These are phyloP conservation scores for Fusarium sublunatum DNA, from an alignment of 2,329 filamentous ascomycete genomes.

Conservation along the genomic window DNA sequence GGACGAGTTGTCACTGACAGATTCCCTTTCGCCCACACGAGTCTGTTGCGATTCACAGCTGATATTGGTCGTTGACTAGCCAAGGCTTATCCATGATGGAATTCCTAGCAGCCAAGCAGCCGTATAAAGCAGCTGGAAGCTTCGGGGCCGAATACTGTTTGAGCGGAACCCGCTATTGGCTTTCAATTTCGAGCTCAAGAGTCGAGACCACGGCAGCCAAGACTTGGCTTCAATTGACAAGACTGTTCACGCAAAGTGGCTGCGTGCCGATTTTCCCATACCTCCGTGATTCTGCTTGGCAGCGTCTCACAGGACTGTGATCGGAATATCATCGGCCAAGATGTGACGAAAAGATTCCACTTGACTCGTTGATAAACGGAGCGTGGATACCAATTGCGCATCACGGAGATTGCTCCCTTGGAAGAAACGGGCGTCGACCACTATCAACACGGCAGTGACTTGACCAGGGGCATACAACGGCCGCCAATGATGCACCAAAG, in stretches of 20 bases:
- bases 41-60: constrained; percentile 20
- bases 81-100: neutral
- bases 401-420: constrained; percentile 14
- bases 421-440: neutral
- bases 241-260: constrained; percentile 32
- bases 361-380: constrained; percentile 7
- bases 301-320: constrained; percentile 20
- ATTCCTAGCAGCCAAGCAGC: neutral
- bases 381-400: neutral
- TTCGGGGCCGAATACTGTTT: constrained; percentile 3
- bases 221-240: constrained; percentile 43
- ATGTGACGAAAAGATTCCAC: constrained; percentile 14
- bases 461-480: constrained; percentile 17
- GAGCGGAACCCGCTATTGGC: constrained; percentile 32
- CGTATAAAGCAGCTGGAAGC: constrained; percentile 5
- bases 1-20: constrained; percentile 34
- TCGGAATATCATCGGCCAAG: constrained; percentile 20
- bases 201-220: constrained; percentile 46
- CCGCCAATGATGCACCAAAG: neutral
- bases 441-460: constrained; percentile 8
- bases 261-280: constrained; percentile 42
- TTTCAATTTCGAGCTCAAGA: constrained; percentile 26
- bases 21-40: constrained; percentile 26
- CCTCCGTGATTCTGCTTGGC: constrained; percentile 41
- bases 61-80: constrained; percentile 22